Evolutionary conservation across 768 basidiomycete species (phyloP).

Genomic region (Cystofilobasidium ferigula): DNA sequence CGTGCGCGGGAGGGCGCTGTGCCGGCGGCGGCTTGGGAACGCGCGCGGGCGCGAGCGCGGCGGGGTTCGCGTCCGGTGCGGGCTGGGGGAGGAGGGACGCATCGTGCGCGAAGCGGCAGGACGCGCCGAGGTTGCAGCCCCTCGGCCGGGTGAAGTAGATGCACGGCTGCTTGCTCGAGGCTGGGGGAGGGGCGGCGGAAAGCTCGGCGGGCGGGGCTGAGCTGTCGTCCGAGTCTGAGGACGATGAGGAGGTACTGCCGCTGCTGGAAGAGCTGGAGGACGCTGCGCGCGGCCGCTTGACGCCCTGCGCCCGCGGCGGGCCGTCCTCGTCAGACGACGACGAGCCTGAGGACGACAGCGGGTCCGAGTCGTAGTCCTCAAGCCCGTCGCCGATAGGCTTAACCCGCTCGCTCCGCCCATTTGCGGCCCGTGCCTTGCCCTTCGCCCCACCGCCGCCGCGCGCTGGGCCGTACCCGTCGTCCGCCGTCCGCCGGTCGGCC

Average conservation of each 20-base stretch:
- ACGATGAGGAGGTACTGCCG: background rate
- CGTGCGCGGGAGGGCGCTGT: background rate
- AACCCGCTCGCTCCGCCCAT: background rate
- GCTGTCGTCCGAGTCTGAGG: slow-evolving; percentile 14
- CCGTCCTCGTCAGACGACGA: background rate
- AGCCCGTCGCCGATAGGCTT: background rate
- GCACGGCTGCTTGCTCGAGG: background rate
- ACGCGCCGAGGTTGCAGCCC: slow-evolving; percentile 20
- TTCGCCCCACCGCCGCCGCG: too few species aligned
- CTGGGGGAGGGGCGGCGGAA: background rate
- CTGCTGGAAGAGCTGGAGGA: slow-evolving; percentile 2
- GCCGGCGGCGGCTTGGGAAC: background rate
- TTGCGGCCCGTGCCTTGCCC: slow-evolving; percentile 29
- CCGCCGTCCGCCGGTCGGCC: background rate
- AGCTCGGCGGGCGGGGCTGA: background rate
- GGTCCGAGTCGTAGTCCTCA: slow-evolving; percentile 32
- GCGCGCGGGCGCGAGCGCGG: background rate
- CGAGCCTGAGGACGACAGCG: slow-evolving; percentile 14
- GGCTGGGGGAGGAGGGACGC: background rate
- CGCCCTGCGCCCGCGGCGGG: background rate
- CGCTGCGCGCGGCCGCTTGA: background rate
- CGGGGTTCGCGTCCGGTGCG: background rate
- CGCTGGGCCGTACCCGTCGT: slow-evolving; percentile 34
- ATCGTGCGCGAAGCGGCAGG: slow-evolving; percentile 4
- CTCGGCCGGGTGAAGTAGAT: slow-evolving; percentile 9